Conservation (phyloP, 371 early-diverging fungal genomes). For the Saksenaea oblongispora region DNA sequence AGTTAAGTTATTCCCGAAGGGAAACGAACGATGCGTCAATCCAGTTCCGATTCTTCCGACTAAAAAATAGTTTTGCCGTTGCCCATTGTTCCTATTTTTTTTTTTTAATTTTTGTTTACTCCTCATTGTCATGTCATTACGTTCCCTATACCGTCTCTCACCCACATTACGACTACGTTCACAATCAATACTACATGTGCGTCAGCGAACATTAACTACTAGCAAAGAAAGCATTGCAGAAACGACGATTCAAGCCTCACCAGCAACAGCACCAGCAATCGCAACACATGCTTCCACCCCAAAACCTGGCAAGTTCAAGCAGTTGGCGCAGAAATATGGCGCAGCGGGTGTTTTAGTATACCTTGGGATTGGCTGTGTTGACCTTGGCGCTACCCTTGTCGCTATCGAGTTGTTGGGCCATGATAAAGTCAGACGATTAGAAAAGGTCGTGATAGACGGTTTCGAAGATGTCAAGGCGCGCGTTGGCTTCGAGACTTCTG, state of each 20-base stretch:
- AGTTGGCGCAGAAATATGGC: constrained; percentile 44
- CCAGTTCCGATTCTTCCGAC: background rate
- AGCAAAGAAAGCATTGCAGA: background rate
- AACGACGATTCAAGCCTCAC: background rate
- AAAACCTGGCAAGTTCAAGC: constrained; percentile 31
- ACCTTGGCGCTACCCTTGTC: constrained; percentile 37
- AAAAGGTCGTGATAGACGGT: constrained; percentile 26
- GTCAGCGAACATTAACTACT: background rate
- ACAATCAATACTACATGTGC: background rate
- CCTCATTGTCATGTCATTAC: constrained; percentile 1
- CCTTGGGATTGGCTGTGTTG: constrained; percentile 39
- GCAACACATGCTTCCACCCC: background rate
- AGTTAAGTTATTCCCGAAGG: background rate
- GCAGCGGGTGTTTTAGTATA: constrained; percentile 44
- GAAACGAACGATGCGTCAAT: background rate
- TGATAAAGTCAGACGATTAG: constrained; percentile 42
- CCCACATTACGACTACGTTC: background rate
- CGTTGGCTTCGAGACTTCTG: constrained; percentile 4
- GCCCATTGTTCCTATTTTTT: background rate
- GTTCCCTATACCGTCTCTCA: background rate
- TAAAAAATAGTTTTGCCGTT: background rate
- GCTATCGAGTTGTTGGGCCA: constrained; percentile 40
- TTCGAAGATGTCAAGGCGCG: constrained; percentile 11
- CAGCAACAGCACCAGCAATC: background rate
- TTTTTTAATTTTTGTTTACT: background rate